phyloP scores from a whole-genome alignment of 495 filamentous ascomycete genomes.

The Cryomyces antarcticus region DNA sequence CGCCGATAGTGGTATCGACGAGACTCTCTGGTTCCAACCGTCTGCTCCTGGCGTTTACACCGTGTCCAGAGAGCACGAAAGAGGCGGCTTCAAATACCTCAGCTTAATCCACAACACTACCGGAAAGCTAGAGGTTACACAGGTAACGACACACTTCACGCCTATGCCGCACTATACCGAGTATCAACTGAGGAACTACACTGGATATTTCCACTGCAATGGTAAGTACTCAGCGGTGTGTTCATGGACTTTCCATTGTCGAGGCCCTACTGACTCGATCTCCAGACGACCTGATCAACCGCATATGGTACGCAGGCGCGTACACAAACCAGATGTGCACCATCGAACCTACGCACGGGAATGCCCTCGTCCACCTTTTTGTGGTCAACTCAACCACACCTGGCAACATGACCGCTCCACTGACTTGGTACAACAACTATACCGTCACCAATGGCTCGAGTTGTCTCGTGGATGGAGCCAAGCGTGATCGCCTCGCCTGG shows the following conservation, averaged over 20 bases:
- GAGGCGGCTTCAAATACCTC: slow-evolving; percentile 26
- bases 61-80: slow-evolving; percentile 15
- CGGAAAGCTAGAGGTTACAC: slow-evolving; percentile 9
- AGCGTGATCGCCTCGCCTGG: slow-evolving; percentile 37
- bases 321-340: slow-evolving; percentile 39
- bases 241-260: slow-evolving; percentile 5
- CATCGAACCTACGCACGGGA: slow-evolving; percentile 28
- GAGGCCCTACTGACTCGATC: slow-evolving; percentile 8
- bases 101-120: slow-evolving; percentile 14
- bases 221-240: slow-evolving; percentile 3
- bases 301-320: slow-evolving; percentile 37
- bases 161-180: slow-evolving; percentile 10
- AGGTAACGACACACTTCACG: slow-evolving; percentile 9
- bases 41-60: slow-evolving; percentile 17
- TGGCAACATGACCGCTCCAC: slow-evolving; percentile 7
- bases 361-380: slow-evolving; percentile 23
- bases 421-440: slow-evolving; percentile 13
- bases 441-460: slow-evolving; percentile 31
- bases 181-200: slow-evolving; percentile 16
- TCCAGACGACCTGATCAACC: slow-evolving; percentile 27
- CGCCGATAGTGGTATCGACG: slow-evolving; percentile 21
- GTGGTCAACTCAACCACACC: slow-evolving; percentile 4
- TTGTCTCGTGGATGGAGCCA: slow-evolving; percentile 27
- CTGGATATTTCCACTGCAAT: slow-evolving; percentile 27
- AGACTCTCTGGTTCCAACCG: slow-evolving; percentile 20